Evolutionary conservation across 202 grass and related monocot species (phyloP).

Genomic region (Alloteropsis angusta): DNA sequence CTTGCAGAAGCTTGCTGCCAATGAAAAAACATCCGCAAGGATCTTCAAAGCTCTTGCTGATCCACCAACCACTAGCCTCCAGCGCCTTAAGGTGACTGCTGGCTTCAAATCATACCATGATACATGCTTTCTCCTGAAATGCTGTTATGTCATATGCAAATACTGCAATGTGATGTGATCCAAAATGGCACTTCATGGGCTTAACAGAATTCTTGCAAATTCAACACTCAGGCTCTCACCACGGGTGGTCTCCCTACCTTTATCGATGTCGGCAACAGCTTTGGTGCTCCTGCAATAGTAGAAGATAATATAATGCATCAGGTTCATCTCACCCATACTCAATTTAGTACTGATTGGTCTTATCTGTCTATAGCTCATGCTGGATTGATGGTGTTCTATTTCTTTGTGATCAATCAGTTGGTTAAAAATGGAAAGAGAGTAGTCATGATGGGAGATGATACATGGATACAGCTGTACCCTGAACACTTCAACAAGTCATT

Average conservation of each 20-base stretch:
- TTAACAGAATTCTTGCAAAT: constrained; percentile 7
- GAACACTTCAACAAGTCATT: constrained; percentile 87
- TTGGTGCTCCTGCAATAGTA: constrained; percentile 86
- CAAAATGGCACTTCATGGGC: not conserved
- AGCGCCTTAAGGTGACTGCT: constrained; percentile 71
- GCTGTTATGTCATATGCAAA: not conserved
- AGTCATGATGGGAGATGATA: constrained; percentile 97
- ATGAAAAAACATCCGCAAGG: constrained; percentile 54
- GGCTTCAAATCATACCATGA: not conserved
- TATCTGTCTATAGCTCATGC: not conserved
- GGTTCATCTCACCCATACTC: constrained; percentile 43
- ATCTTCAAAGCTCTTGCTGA: constrained; percentile 95
- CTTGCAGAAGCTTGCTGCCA: constrained; percentile 61
- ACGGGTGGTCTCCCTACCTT: constrained; percentile 96
- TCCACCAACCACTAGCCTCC: constrained; percentile 88
- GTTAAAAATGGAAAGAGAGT: constrained; percentile 70
- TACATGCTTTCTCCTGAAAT: not conserved
- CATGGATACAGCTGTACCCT: constrained; percentile 93
- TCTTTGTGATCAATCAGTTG: constrained; percentile 43
- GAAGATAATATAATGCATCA: constrained; percentile 96
- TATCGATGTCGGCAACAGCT: constrained; percentile 92
- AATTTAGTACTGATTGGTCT: not conserved
- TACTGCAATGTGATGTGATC: not conserved
- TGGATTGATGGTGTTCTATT: constrained; percentile 9
- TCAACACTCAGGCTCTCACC: constrained; percentile 50